phyloP scores from a whole-genome alignment of 2,329 filamentous ascomycete genomes.

The Pseudogymnoascus sp. region DNA sequence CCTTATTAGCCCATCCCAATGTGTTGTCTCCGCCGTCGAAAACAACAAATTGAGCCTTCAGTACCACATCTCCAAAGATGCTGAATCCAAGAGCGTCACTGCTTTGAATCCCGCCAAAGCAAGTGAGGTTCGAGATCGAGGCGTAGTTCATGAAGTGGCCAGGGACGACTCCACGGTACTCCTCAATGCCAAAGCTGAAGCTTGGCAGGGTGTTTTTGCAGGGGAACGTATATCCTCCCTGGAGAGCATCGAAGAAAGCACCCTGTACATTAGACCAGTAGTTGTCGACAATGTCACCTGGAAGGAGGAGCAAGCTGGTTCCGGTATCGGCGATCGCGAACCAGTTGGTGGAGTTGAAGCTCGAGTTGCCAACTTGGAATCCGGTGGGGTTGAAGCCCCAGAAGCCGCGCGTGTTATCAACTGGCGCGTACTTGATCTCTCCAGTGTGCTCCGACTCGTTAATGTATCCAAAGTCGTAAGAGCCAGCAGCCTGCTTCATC shows the following conservation, averaged over 20 bases:
- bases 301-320: conserved; percentile 31
- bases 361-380: conserved; percentile 36
- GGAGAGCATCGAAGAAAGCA: conserved; percentile 18
- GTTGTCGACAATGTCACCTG: conserved; percentile 23
- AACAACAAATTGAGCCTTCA: conserved; percentile 31
- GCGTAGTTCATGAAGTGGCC: conserved; percentile 30
- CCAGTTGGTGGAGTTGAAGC: conserved; percentile 36
- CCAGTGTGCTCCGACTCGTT: conserved; percentile 45
- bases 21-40: conserved; percentile 22
- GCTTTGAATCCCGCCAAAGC: conserved; percentile 20
- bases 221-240: conserved; percentile 29
- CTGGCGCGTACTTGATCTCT: conserved; percentile 42
- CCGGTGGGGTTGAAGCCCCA: conserved; percentile 48
- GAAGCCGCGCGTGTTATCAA: conserved; percentile 40
- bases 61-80: conserved; percentile 27
- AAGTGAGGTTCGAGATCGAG: conserved; percentile 15
- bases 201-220: conserved; percentile 27
- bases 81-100: conserved; percentile 21
- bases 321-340: conserved; percentile 32
- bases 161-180: conserved; percentile 23
- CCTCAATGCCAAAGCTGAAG: conserved; percentile 29
- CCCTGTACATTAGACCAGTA: conserved; percentile 31
- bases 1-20: conserved; percentile 15
- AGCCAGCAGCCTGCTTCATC: conserved; percentile 37
- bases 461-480: conserved; percentile 49